Percentiles rank a stretch among this genome's conserved stretches.
These are phyloP conservation scores for Filobasidium uniguttulatum DNA, from an alignment of 1,284 basidiomycete genomes.

Conservation along the genomic window DNA sequence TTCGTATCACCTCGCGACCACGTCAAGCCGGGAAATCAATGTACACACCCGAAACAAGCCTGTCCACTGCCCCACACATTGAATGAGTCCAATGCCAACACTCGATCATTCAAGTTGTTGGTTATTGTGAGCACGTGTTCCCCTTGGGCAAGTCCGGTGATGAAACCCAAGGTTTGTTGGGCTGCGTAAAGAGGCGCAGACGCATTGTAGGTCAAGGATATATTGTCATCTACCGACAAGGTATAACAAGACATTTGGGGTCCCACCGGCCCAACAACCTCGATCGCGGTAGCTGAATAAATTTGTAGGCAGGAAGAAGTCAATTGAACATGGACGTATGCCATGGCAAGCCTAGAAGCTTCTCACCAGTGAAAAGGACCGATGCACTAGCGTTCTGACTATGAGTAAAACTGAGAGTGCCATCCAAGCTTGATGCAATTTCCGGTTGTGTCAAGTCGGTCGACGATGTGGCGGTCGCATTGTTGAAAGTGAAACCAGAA, in stretches of 20 bases:
- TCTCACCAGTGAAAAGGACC: constrained; percentile 8
- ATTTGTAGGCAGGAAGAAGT: neutral
- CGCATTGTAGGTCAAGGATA: neutral
- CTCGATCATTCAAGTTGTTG: constrained; percentile 6
- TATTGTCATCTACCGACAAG: neutral
- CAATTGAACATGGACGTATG: neutral
- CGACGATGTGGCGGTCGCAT: neutral
- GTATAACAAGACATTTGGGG: constrained; percentile 2
- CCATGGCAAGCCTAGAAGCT: neutral
- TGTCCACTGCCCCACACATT: constrained; percentile 2
- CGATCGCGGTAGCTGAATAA: constrained; percentile 4
- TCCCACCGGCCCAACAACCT: constrained; percentile 4
- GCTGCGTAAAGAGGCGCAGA: neutral
- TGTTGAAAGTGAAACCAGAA: constrained; percentile 2
- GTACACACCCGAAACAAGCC: constrained; percentile 12
- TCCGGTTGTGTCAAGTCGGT: too few relatives aligned
- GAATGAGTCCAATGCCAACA: constrained; percentile 8
- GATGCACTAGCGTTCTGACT: constrained; percentile 1
- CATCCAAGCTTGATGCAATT: neutral
- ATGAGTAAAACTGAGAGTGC: constrained; percentile 9
- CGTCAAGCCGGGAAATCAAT: neutral
- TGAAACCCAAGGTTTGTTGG: constrained; percentile 5
- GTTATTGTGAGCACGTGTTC: constrained; percentile 8
- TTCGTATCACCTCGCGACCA: neutral
- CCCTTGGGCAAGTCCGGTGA: neutral